A percentile compares a stretch with the other conserved stretches of the same genome.
These are phyloP conservation scores for Dactylonectria estremocensis DNA, from an alignment of 2,329 filamentous ascomycete species.

Conservation along the genomic window DNA sequence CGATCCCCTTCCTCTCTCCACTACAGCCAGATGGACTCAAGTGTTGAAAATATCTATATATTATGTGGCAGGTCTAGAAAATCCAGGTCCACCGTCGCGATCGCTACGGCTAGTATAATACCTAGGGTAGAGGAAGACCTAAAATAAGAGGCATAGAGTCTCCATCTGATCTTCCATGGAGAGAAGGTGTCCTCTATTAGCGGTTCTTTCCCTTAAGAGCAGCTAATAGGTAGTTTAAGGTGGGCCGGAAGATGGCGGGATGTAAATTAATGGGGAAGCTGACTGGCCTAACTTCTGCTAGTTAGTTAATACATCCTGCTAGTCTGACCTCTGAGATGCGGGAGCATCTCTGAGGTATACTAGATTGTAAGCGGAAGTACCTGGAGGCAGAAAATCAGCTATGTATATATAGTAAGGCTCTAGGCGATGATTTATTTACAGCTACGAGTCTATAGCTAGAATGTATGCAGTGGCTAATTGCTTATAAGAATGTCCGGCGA, in stretches of 20 bases:
- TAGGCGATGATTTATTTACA: constrained; percentile 10
- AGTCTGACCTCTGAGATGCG: not conserved
- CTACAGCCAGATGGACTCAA: not conserved
- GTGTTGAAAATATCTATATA: not conserved
- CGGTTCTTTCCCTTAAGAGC: too few relatives aligned
- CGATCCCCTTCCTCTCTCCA: not conserved
- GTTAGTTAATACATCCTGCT: too few relatives aligned
- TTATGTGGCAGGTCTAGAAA: not conserved
- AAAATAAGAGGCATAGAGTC: not conserved
- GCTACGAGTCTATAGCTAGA: constrained; percentile 11
- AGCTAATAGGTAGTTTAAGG: too few relatives aligned
- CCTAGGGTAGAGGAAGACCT: not conserved
- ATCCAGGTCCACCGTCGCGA: not conserved
- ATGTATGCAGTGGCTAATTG: not conserved
- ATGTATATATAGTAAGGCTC: constrained; percentile 7
- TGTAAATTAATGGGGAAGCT: too few relatives aligned
- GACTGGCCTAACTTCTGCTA: too few relatives aligned
- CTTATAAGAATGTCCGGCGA: too few relatives aligned
- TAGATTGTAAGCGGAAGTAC: constrained; percentile 9
- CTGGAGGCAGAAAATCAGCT: constrained; percentile 20
- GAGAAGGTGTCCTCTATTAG: too few relatives aligned
- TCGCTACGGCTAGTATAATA: not conserved
- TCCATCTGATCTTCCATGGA: not conserved
- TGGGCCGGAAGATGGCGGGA: too few relatives aligned
- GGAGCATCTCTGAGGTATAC: constrained; percentile 8